These are phyloP conservation scores for Teunomyces kruisii DNA, from an alignment of 805 yeast species.

Conservation along the genomic window DNA sequence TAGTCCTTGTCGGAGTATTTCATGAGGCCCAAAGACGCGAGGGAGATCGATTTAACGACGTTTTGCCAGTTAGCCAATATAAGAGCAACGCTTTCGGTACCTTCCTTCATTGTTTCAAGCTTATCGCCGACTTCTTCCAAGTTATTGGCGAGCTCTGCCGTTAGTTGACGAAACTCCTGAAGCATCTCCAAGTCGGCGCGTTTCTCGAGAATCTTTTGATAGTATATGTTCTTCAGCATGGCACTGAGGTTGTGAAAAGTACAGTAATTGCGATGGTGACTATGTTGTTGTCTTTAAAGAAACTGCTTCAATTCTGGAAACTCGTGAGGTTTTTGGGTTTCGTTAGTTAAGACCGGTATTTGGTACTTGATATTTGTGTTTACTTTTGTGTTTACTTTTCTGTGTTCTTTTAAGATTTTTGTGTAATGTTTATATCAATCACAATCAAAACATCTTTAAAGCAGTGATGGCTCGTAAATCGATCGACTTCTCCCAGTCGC, in stretches of 20 bases:
- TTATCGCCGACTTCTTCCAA: constrained; percentile 50
- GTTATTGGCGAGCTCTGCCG: constrained; percentile 45
- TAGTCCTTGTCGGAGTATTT: constrained; percentile 45
- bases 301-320: no score
- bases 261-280: no score
- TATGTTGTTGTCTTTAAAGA: no score
- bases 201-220: constrained; percentile 43
- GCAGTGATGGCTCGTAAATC: constrained; percentile 13
- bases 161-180: constrained; percentile 46
- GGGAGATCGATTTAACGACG: constrained; percentile 56
- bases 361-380: neutral
- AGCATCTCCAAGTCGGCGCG: constrained; percentile 51
- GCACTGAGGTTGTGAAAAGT: neutral
- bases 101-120: constrained; percentile 50
- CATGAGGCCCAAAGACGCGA: constrained; percentile 56
- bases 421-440: constrained; percentile 1
- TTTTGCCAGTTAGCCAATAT: constrained; percentile 67
- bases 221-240: constrained; percentile 12
- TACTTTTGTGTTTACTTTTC: neutral
- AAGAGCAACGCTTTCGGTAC: constrained; percentile 58
- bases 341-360: neutral
- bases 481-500: constrained; percentile 15
- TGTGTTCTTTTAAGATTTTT: neutral
- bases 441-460: neutral
- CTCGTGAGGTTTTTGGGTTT: neutral